These are phyloP conservation scores for Cucurbitaria berberidis DNA, from an alignment of 2,329 filamentous ascomycete species.

Conservation along the genomic window DNA sequence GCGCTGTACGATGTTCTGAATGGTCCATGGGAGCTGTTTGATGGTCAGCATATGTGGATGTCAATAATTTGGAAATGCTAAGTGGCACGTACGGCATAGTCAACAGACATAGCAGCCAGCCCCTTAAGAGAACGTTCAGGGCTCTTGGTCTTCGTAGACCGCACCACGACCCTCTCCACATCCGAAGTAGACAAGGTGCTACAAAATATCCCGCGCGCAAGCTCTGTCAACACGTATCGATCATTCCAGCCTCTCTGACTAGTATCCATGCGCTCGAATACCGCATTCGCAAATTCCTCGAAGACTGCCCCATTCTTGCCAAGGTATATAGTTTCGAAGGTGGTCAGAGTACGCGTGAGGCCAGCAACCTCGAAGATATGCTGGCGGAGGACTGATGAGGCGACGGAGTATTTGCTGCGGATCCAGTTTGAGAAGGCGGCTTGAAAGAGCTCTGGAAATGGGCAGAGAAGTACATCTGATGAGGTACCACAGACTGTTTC, in stretches of 20 bases:
- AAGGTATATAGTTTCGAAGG: slow-evolving; percentile 76
- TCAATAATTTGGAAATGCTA: slow-evolving; percentile 19
- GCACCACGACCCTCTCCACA: slow-evolving; percentile 67
- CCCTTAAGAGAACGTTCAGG: slow-evolving; percentile 66
- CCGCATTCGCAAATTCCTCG: slow-evolving; percentile 67
- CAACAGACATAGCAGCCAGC: slow-evolving; percentile 68
- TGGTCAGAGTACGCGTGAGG: slow-evolving; percentile 68
- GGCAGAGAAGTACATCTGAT: slow-evolving; percentile 57
- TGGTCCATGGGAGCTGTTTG: slow-evolving; percentile 58
- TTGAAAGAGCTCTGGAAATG: slow-evolving; percentile 78
- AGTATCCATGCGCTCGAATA: slow-evolving; percentile 78
- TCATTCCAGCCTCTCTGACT: slow-evolving; percentile 73
- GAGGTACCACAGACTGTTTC: slow-evolving; percentile 60
- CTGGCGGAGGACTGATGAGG: slow-evolving; percentile 69
- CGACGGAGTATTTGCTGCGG: slow-evolving; percentile 72
- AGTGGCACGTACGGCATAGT: slow-evolving; percentile 67
- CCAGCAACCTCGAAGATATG: slow-evolving; percentile 73
- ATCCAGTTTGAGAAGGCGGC: slow-evolving; percentile 78
- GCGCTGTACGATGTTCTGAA: slow-evolving; percentile 74
- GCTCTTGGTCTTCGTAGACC: slow-evolving; percentile 54
- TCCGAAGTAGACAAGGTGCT: slow-evolving; percentile 59
- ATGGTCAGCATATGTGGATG: slow-evolving; percentile 8
- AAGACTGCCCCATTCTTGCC: slow-evolving; percentile 74
- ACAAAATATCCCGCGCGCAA: slow-evolving; percentile 74
- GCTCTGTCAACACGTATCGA: slow-evolving; percentile 77